Conservation (phyloP, 148 eudicot species). For the Spergularia marina region DNA sequence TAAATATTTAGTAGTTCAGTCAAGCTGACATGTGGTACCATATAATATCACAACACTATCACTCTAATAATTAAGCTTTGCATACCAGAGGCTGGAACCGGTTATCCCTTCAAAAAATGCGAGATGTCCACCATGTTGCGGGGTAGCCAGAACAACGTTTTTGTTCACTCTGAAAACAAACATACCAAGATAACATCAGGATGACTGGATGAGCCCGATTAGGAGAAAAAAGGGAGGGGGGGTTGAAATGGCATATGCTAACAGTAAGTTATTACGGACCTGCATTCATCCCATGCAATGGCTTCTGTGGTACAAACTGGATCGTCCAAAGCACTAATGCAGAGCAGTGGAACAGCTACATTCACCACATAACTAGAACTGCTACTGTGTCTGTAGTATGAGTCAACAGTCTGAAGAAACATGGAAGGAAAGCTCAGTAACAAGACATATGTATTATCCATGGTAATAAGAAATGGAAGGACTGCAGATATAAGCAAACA, state of each 20-base stretch:
- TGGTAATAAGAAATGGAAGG: neutral
- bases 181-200: conserved; percentile 7
- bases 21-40: neutral
- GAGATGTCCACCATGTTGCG: conserved; percentile 90
- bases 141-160: conserved; percentile 75
- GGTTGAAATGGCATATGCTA: neutral
- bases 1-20: conserved; percentile 16
- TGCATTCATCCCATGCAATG: conserved; percentile 99
- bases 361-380: conserved; percentile 60
- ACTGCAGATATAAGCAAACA: conserved; percentile 2
- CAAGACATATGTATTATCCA: neutral
- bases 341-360: conserved; percentile 79
- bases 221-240: neutral
- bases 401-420: conserved; percentile 68
- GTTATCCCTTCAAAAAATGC: conserved; percentile 87
- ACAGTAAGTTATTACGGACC: conserved; percentile 40
- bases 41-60: neutral
- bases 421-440: conserved; percentile 24
- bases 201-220: neutral
- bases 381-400: conserved; percentile 82
- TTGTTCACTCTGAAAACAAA: conserved; percentile 56
- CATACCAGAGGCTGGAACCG: conserved; percentile 80
- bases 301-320: conserved; percentile 92
- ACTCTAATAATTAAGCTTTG: neutral
- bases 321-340: conserved; percentile 94